phyloP scores from a whole-genome alignment of 139 green algal genomes.

The Prasinococcaceae sp. region DNA sequence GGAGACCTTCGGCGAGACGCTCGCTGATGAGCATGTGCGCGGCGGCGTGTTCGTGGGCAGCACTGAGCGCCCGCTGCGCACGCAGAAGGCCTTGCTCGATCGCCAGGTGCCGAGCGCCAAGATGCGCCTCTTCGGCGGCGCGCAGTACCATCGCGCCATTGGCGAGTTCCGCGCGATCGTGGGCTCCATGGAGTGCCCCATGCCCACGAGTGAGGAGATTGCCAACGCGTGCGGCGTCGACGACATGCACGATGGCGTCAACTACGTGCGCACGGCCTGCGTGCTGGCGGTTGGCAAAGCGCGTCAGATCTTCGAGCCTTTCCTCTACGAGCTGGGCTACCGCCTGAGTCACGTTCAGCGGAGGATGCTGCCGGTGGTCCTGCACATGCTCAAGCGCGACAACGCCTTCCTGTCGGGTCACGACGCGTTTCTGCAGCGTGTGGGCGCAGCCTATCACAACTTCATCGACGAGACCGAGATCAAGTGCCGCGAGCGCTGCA shows the following conservation, averaged over 20 bases:
- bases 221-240: slow-evolving; percentile 90
- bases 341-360: slow-evolving; percentile 71
- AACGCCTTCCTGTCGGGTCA: slow-evolving; percentile 59
- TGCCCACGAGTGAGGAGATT: slow-evolving; percentile 74
- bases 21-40: slow-evolving; percentile 77
- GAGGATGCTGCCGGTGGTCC: slow-evolving; percentile 72
- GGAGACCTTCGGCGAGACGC: slow-evolving; percentile 82
- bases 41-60: slow-evolving; percentile 65
- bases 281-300: slow-evolving; percentile 77
- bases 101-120: slow-evolving; percentile 57
- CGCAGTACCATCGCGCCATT: slow-evolving; percentile 89
- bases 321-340: slow-evolving; percentile 80
- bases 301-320: slow-evolving; percentile 75
- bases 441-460: slow-evolving; percentile 53
- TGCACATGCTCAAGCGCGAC: slow-evolving; percentile 63
- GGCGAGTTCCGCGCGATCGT: slow-evolving; percentile 59
- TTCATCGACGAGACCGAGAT: slow-evolving; percentile 69
- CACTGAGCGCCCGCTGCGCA: slow-evolving; percentile 38
- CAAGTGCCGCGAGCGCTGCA: slow-evolving; percentile 47
- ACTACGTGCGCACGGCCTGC: slow-evolving; percentile 87
- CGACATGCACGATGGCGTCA: slow-evolving; percentile 86
- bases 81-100: slow-evolving; percentile 15
- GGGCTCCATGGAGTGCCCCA: slow-evolving; percentile 48
- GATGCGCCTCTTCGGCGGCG: slow-evolving; percentile 89
- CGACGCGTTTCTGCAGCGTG: slow-evolving; percentile 69